phyloP scores from a whole-genome alignment of 2,329 filamentous ascomycete species.

The Trichoderma brevicompactum region DNA sequence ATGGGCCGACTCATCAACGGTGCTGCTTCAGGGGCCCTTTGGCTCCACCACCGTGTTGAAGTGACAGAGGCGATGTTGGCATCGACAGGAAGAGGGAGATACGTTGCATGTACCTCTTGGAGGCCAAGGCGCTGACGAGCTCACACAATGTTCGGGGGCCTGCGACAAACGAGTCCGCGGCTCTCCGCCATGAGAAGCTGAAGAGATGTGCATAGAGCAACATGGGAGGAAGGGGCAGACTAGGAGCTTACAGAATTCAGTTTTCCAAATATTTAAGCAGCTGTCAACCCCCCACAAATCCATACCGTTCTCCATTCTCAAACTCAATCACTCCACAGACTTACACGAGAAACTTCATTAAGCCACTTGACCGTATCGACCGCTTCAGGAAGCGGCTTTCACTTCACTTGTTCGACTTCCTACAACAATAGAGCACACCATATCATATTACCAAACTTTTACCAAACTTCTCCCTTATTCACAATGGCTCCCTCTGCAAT shows the following conservation, averaged over 20 bases:
- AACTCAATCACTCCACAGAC: slow-evolving; percentile 27
- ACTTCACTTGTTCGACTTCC: neutral
- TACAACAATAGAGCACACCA: neutral
- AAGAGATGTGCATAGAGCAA: neutral
- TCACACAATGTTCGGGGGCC: slow-evolving; percentile 1
- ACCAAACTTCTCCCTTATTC: slow-evolving; percentile 26
- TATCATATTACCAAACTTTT: neutral
- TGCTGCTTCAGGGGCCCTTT: slow-evolving; percentile 24
- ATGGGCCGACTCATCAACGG: slow-evolving; percentile 17
- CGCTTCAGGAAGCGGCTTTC: neutral
- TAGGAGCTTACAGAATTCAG: neutral
- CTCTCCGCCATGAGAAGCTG: neutral
- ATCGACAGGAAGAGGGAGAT: slow-evolving; percentile 21
- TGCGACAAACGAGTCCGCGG: neutral
- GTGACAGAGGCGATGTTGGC: slow-evolving; percentile 36
- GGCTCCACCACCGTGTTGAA: slow-evolving; percentile 32
- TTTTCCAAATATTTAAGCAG: slow-evolving; percentile 33
- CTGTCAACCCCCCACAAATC: slow-evolving; percentile 26
- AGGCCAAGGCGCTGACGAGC: neutral
- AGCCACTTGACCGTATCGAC: neutral
- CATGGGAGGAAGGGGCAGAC: neutral
- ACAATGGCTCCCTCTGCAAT: slow-evolving; percentile 45
- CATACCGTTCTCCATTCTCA: slow-evolving; percentile 16
- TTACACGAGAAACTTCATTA: neutral
- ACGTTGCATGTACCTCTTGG: slow-evolving; percentile 4